These are phyloP conservation scores for Thalassia testudinum DNA, from an alignment of 116 monocot genomes.

Conservation along the genomic window DNA sequence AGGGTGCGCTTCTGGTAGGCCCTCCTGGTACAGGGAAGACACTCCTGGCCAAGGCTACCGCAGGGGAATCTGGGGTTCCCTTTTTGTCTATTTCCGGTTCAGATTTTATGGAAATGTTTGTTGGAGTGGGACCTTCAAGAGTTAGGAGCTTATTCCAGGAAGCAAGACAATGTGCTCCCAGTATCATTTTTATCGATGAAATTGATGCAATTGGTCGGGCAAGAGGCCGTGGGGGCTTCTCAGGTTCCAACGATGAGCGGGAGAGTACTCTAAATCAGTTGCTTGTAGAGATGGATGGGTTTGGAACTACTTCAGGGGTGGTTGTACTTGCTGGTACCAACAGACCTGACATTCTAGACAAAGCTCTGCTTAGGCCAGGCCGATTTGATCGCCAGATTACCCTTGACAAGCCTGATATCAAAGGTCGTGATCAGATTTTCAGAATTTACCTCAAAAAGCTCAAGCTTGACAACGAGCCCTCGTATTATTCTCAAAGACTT, in stretches of 20 bases:
- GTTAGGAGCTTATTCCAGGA: slow-evolving; percentile 90
- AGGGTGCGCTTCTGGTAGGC: slow-evolving; percentile 97
- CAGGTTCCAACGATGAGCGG: slow-evolving; percentile 92
- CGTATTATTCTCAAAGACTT: slow-evolving; percentile 77
- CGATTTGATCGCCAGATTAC: slow-evolving; percentile 94
- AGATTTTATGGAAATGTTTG: slow-evolving; percentile 99
- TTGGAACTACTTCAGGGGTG: slow-evolving; percentile 92
- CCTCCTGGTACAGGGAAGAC: slow-evolving; percentile 99
- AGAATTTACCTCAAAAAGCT: slow-evolving; percentile 84
- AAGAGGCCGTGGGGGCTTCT: slow-evolving; percentile 88
- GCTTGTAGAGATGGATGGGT: slow-evolving; percentile 99
- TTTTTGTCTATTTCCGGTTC: slow-evolving; percentile 97
- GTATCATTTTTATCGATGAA: slow-evolving; percentile 97
- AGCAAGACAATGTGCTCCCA: slow-evolving; percentile 93
- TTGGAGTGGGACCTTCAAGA: slow-evolving; percentile 95
- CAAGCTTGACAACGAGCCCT: slow-evolving; percentile 79
- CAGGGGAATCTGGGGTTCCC: slow-evolving; percentile 93
- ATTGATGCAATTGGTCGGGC: slow-evolving; percentile 97
- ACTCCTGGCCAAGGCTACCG: slow-evolving; percentile 96
- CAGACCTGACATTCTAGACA: slow-evolving; percentile 93
- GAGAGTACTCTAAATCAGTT: slow-evolving; percentile 98
- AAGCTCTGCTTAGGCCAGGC: slow-evolving; percentile 88
- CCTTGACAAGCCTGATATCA: slow-evolving; percentile 96
- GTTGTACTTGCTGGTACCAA: slow-evolving; percentile 98
- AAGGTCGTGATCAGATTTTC: slow-evolving; percentile 94